Percentiles rank a stretch among this genome's conserved stretches.
phyloP scores from a whole-genome alignment of 495 filamentous ascomycete species.

The Hypoxylon subgilvum region DNA sequence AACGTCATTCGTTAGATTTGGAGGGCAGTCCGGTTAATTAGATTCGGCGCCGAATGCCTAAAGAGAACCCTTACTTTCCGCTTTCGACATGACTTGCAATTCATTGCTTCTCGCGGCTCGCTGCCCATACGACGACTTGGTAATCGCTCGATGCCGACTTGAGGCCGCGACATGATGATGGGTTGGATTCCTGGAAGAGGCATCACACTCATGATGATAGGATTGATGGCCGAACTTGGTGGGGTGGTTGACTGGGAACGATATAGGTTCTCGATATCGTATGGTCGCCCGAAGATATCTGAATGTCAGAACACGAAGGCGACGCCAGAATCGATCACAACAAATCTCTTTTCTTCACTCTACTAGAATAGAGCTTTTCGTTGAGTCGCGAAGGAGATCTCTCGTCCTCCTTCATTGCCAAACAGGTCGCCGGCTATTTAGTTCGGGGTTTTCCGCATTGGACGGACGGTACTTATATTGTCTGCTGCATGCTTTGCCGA shows the following conservation, averaged over 20 bases:
- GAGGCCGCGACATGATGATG: conserved; percentile 69
- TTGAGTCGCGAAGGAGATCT: conserved; percentile 1
- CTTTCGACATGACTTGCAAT: conserved; percentile 91
- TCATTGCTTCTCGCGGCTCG: conserved; percentile 87
- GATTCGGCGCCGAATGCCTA: not conserved
- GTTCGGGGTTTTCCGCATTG: conserved; percentile 2
- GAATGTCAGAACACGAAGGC: not conserved
- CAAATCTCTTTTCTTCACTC: conserved; percentile 6
- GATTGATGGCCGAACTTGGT: conserved; percentile 29
- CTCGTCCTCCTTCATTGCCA: conserved; percentile 14
- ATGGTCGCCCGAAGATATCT: conserved; percentile 1
- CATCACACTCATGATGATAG: conserved; percentile 39
- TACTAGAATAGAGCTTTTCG: conserved; percentile 18
- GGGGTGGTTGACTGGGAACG: conserved; percentile 1
- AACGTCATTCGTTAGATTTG: conserved; percentile 32
- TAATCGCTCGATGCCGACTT: conserved; percentile 84
- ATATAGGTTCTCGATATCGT: not conserved
- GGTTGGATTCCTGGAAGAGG: conserved; percentile 44
- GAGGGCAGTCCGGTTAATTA: conserved; percentile 9
- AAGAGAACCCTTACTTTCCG: conserved; percentile 66
- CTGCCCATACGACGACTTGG: conserved; percentile 72
- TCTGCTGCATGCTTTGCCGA: conserved; percentile 22
- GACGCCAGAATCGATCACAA: not conserved
- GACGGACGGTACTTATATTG: conserved; percentile 18
- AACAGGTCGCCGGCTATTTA: conserved; percentile 8